These are phyloP conservation scores for Pseudocercospora cruenta DNA, from an alignment of 2,329 filamentous ascomycete genomes.

Conservation along the genomic window DNA sequence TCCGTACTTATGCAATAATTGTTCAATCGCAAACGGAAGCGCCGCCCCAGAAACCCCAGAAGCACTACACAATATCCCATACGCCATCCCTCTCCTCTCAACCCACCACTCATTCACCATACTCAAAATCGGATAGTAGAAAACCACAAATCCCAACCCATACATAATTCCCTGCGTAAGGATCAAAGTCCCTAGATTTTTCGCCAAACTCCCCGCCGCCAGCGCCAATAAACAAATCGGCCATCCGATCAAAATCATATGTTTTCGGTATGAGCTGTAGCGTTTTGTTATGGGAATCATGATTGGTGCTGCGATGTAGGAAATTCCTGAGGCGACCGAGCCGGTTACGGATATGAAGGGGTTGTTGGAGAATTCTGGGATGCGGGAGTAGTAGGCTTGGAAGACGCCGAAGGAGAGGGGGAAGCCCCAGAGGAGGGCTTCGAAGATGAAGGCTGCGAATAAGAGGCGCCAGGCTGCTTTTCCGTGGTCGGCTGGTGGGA, in stretches of 20 bases:
- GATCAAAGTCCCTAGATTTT: conserved; percentile 59
- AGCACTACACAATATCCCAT: conserved; percentile 32
- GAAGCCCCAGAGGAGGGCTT: conserved; percentile 55
- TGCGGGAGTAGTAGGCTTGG: conserved; percentile 67
- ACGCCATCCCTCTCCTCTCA: conserved; percentile 32
- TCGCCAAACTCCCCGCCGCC: conserved; percentile 48
- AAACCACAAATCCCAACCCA: conserved; percentile 60
- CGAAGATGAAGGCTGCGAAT: conserved; percentile 49
- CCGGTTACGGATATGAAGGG: conserved; percentile 65
- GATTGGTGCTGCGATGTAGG: conserved; percentile 59
- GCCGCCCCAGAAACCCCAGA: conserved; percentile 32
- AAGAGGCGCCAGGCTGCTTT: conserved; percentile 32
- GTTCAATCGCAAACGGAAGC: conserved; percentile 30
- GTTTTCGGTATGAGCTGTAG: conserved; percentile 46
- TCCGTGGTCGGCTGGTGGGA: conserved; percentile 30
- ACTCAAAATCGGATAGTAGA: conserved; percentile 36
- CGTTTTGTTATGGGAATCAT: conserved; percentile 50
- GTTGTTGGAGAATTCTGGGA: conserved; percentile 60
- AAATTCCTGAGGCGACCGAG: conserved; percentile 61
- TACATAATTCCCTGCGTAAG: conserved; percentile 64
- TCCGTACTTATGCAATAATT: conserved; percentile 30
- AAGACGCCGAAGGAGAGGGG: conserved; percentile 53
- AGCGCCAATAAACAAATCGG: conserved; percentile 32
- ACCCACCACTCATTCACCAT: conserved; percentile 39
- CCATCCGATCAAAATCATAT: conserved; percentile 52